Conservation (phyloP, 768 basidiomycete genomes). For the Mycena alexandri region DNA sequence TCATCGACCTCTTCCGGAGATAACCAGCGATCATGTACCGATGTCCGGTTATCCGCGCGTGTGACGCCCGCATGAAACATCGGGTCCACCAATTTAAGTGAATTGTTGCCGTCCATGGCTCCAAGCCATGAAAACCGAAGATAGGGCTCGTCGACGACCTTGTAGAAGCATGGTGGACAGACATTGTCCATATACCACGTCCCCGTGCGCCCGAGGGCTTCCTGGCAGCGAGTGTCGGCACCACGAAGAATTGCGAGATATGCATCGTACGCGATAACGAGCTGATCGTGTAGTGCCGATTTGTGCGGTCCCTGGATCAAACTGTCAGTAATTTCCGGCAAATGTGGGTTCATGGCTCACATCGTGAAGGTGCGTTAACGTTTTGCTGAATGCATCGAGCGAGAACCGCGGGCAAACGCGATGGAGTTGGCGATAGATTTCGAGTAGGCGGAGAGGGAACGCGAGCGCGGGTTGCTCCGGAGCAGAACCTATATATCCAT, state of each 20-base stretch:
- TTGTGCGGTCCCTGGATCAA: neutral
- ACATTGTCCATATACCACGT: constrained; percentile 11
- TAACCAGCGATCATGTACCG: neutral
- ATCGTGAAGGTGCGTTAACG: neutral
- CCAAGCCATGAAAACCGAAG: neutral
- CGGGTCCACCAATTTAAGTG: constrained; percentile 5
- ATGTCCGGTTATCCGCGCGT: constrained; percentile 9
- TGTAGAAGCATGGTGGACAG: constrained; percentile 21
- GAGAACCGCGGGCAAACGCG: constrained; percentile 9
- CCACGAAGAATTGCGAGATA: constrained; percentile 11
- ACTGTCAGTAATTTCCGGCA: too few relatives aligned
- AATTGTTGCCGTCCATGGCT: constrained; percentile 21
- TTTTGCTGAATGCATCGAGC: constrained; percentile 35
- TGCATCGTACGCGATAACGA: constrained; percentile 6
- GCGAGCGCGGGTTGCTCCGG: neutral
- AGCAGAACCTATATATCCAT: too few relatives aligned
- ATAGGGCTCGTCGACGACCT: neutral
- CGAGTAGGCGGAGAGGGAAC: constrained; percentile 34
- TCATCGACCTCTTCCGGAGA: constrained; percentile 11
- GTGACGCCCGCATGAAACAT: neutral
- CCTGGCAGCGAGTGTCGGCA: constrained; percentile 1
- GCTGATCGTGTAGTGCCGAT: too few relatives aligned
- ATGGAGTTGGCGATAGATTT: constrained; percentile 42
- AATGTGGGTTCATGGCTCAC: too few relatives aligned
- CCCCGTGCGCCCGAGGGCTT: neutral